Evolutionary conservation across 1,284 basidiomycete species (phyloP).

Genomic region (Marasmius oreades): DNA sequence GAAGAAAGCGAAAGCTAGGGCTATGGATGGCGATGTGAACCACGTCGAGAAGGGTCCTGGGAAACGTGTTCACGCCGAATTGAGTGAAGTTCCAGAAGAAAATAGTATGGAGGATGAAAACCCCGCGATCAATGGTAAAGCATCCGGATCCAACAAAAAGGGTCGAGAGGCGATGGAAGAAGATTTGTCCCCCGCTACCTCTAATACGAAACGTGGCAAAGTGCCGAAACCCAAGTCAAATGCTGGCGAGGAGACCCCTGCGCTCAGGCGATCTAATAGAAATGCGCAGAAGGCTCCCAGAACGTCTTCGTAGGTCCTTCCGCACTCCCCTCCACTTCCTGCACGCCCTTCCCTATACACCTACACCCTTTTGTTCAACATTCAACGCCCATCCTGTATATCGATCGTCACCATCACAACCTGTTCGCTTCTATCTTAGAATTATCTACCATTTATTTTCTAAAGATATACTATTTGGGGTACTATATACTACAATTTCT

Average conservation of each 20-base stretch:
- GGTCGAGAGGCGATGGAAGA: background rate
- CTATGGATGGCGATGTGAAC: conserved; percentile 17
- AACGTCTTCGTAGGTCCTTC: background rate
- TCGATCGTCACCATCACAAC: too few species aligned
- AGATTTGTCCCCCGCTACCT: background rate
- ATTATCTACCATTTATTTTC: too few species aligned
- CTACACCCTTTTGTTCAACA: too few species aligned
- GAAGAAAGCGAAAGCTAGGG: conserved; percentile 14
- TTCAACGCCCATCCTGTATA: too few species aligned
- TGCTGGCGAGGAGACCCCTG: background rate
- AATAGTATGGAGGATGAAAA: conserved; percentile 16
- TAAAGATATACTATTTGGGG: too few species aligned
- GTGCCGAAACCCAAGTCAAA: background rate
- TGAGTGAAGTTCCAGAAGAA: conserved; percentile 38
- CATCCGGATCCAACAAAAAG: background rate
- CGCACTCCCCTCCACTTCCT: background rate
- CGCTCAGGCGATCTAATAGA: background rate
- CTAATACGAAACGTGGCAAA: background rate
- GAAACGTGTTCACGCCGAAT: conserved; percentile 37
- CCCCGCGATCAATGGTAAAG: background rate
- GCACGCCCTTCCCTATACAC: background rate
- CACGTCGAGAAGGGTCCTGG: conserved; percentile 27
- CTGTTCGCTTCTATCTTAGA: too few species aligned
- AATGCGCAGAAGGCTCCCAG: background rate
- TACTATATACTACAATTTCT: too few species aligned